phyloP scores from a whole-genome alignment of 148 eudicot genomes.

The Salicornia ramosissima region DNA sequence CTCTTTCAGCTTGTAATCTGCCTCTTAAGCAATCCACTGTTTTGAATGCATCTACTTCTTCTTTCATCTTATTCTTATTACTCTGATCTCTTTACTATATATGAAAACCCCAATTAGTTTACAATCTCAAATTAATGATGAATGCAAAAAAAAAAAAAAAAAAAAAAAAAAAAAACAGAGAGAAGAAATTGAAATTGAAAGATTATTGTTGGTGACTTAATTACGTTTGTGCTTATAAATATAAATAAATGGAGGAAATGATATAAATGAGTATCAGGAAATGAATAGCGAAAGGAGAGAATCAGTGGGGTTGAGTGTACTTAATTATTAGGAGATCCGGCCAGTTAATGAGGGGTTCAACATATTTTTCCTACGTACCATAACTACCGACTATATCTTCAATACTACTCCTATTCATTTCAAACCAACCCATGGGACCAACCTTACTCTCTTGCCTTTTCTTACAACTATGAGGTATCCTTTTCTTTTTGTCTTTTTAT shows the following conservation, averaged over 20 bases:
- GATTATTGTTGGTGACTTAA: neutral
- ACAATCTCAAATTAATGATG: neutral
- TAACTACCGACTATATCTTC: slow-evolving; percentile 9
- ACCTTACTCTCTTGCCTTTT: neutral
- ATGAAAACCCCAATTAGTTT: no score
- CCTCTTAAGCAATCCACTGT: slow-evolving; percentile 31
- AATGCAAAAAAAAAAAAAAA: no score
- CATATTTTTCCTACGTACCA: neutral
- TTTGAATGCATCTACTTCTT: slow-evolving; percentile 19
- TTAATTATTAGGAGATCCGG: neutral
- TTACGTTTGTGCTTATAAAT: no score
- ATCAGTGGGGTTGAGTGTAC: neutral
- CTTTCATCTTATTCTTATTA: slow-evolving; percentile 15
- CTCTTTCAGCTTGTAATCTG: slow-evolving; percentile 29
- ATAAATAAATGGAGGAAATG: neutral
- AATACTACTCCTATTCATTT: slow-evolving; percentile 7
- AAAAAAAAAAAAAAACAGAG: no score
- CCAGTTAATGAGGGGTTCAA: neutral
- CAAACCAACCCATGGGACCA: slow-evolving; percentile 12
- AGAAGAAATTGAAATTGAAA: no score
- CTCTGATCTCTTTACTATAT: no score
- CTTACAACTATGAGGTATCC: no score
- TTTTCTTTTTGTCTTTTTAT: no score
- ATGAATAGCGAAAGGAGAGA: neutral
- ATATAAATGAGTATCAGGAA: neutral